These are phyloP conservation scores for Closterium sp. DNA, from an alignment of 139 green algal species.

Conservation along the genomic window DNA sequence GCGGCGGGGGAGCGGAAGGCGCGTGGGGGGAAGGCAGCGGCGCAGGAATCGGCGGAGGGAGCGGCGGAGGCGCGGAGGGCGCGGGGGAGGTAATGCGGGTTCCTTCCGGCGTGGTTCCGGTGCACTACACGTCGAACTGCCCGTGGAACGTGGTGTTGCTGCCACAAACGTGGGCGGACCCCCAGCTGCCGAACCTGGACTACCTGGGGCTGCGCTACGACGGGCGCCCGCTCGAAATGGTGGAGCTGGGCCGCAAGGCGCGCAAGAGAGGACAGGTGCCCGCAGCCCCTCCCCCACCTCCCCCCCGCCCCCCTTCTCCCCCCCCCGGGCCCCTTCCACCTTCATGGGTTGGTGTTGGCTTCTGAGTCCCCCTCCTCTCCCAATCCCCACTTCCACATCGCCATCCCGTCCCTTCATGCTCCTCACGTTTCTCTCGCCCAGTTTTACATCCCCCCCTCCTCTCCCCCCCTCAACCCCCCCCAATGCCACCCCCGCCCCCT, in stretches of 20 bases:
- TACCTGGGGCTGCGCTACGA: constrained; percentile 28
- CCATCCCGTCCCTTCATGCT: no score
- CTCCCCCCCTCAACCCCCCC: no score
- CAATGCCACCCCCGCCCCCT: no score
- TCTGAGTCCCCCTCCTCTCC: no score
- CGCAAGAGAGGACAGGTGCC: background rate
- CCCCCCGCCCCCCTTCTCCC: no score
- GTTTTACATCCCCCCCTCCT: no score
- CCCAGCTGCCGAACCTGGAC: constrained; percentile 13
- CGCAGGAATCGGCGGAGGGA: background rate
- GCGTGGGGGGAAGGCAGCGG: background rate
- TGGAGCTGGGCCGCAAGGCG: constrained; percentile 8
- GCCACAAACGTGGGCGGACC: constrained; percentile 25
- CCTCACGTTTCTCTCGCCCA: no score
- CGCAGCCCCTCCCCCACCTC: no score
- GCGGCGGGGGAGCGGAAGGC: background rate
- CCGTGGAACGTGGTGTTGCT: constrained; percentile 25
- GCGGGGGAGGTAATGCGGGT: no score
- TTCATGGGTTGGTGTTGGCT: no score
- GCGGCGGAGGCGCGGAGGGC: background rate
- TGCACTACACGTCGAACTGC: constrained; percentile 7
- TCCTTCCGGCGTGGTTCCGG: background rate
- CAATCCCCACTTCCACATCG: no score
- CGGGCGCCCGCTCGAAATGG: constrained; percentile 16
- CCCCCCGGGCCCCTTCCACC: background rate